phyloP scores from a whole-genome alignment of 1,139 yeast genomes.

The Candida tunisiensis region DNA sequence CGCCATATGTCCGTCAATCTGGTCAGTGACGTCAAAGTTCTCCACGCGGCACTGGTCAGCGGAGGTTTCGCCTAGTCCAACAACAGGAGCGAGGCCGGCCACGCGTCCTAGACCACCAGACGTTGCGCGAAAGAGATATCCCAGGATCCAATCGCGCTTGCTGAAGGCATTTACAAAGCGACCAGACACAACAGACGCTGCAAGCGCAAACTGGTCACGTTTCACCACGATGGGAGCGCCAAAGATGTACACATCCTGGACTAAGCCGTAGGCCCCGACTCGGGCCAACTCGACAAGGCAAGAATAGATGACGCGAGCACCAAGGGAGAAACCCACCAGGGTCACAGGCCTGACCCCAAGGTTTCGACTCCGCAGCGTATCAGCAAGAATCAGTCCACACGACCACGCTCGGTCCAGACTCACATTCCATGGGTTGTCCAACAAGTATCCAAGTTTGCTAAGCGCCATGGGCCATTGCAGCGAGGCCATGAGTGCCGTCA shows the following conservation, averaged over 20 bases:
- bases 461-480: conserved; percentile 85
- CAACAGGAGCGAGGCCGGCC: conserved; percentile 71
- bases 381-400: conserved; percentile 85
- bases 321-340: conserved; percentile 83
- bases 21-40: conserved; percentile 72
- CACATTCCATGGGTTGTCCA: conserved; percentile 98
- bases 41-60: conserved; percentile 64
- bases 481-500: conserved; percentile 93
- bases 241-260: conserved; percentile 76
- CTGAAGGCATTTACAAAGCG: conserved; percentile 82
- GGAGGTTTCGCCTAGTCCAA: conserved; percentile 9
- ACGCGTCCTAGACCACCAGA: conserved; percentile 85
- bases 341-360: conserved; percentile 90
- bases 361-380: conserved; percentile 71
- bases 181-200: conserved; percentile 82
- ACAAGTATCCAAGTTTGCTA: conserved; percentile 71
- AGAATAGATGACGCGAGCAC: conserved; percentile 84
- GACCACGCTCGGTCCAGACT: conserved; percentile 96
- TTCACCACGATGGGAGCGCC: conserved; percentile 84
- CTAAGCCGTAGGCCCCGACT: conserved; percentile 72
- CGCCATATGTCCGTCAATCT: conserved; percentile 92
- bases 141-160: conserved; percentile 89
- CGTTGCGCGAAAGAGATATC: conserved; percentile 88
- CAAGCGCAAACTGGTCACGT: conserved; percentile 60
- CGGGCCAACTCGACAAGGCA: conserved; percentile 78